phyloP scores from a whole-genome alignment of 2,329 filamentous ascomycete species.

The Diaporthe sp. region DNA sequence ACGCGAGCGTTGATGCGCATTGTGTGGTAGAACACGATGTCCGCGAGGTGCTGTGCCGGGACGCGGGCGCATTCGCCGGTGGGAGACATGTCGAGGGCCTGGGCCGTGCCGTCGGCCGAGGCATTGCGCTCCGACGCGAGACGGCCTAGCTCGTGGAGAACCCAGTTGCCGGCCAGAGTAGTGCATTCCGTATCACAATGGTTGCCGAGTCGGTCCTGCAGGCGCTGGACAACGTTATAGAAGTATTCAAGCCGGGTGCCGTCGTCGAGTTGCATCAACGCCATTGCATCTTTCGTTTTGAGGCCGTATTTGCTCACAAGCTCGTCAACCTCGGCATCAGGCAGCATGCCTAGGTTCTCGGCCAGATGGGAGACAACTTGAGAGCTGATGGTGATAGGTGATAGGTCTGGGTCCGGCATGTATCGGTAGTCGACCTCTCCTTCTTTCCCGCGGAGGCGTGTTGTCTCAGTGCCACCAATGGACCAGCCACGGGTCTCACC shows the following conservation, averaged over 20 bases:
- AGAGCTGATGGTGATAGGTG: slow-evolving; percentile 78
- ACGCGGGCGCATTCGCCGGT: slow-evolving; percentile 60
- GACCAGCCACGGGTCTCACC: slow-evolving; percentile 96
- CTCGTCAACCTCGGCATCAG: slow-evolving; percentile 75
- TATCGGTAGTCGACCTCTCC: slow-evolving; percentile 98
- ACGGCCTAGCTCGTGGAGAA: slow-evolving; percentile 80
- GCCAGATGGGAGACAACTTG: slow-evolving; percentile 75
- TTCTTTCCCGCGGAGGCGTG: slow-evolving; percentile 87
- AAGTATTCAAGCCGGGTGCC: slow-evolving; percentile 87
- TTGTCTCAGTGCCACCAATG: slow-evolving; percentile 84
- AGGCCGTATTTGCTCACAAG: slow-evolving; percentile 74
- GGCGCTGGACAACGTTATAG: slow-evolving; percentile 68
- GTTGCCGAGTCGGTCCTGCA: slow-evolving; percentile 46
- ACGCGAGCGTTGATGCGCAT: slow-evolving; percentile 65
- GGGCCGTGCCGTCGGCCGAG: slow-evolving; percentile 22
- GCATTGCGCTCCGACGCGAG: slow-evolving; percentile 63
- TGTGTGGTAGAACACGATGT: slow-evolving; percentile 59
- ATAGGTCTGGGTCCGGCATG: slow-evolving; percentile 95
- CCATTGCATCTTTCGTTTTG: slow-evolving; percentile 83
- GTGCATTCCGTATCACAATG: slow-evolving; percentile 48
- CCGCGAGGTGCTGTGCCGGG: slow-evolving; percentile 57
- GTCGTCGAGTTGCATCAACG: slow-evolving; percentile 80
- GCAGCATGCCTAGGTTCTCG: slow-evolving; percentile 73
- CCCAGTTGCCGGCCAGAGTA: slow-evolving; percentile 70
- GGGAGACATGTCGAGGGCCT: slow-evolving; percentile 46